These are phyloP conservation scores for Curvularia lunata DNA, from an alignment of 2,329 filamentous ascomycete genomes.

Conservation along the genomic window DNA sequence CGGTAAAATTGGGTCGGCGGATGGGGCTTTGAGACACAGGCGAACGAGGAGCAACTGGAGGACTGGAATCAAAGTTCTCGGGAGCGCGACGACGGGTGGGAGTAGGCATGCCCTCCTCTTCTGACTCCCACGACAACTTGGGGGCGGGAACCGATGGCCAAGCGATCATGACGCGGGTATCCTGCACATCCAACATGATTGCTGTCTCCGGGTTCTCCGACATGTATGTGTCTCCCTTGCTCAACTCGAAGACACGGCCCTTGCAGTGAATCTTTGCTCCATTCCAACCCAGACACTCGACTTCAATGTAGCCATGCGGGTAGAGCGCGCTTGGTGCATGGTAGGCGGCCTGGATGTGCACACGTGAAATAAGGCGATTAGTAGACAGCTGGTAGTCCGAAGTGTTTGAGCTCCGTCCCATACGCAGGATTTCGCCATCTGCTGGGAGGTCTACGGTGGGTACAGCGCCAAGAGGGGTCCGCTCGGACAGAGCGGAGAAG, in stretches of 20 bases:
- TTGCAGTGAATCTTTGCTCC: conserved; percentile 92
- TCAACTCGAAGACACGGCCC: conserved; percentile 82
- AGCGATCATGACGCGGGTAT: conserved; percentile 83
- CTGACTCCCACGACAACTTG: conserved; percentile 55
- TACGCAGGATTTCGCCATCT: conserved; percentile 79
- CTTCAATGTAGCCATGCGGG: conserved; percentile 79
- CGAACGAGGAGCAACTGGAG: conserved; percentile 70
- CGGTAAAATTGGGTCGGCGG: conserved; percentile 52
- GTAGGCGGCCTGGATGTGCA: conserved; percentile 89
- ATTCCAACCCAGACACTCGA: conserved; percentile 95
- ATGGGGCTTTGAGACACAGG: conserved; percentile 76
- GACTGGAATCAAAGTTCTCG: conserved; percentile 63
- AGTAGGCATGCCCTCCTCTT: conserved; percentile 63
- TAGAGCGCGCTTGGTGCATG: conserved; percentile 71
- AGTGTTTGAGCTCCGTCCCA: conserved; percentile 93
- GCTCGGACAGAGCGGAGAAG: conserved; percentile 70
- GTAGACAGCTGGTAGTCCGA: conserved; percentile 94
- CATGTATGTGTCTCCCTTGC: conserved; percentile 86
- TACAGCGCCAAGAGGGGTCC: conserved; percentile 81
- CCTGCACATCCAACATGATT: conserved; percentile 95
- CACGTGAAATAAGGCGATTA: conserved; percentile 89
- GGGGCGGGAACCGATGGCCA: conserved; percentile 75
- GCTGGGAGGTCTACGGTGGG: conserved; percentile 81
- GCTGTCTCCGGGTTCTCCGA: conserved; percentile 87
- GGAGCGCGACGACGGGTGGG: conserved; percentile 43